These are phyloP conservation scores for Penicillium atrosanguineum DNA, from an alignment of 495 filamentous ascomycete genomes.

Conservation along the genomic window DNA sequence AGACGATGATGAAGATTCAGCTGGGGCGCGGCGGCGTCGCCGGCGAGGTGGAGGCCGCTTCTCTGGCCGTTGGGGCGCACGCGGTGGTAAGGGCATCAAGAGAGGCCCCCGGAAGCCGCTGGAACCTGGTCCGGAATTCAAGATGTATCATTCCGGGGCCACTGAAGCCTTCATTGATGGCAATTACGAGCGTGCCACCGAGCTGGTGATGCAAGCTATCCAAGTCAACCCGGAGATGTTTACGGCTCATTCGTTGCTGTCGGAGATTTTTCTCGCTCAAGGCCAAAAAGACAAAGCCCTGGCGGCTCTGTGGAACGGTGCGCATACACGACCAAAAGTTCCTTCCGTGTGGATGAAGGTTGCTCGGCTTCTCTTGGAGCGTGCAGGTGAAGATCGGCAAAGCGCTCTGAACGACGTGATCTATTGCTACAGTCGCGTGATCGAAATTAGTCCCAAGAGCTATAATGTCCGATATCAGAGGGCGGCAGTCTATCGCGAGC, in stretches of 20 bases:
- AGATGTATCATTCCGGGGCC: slow-evolving; percentile 65
- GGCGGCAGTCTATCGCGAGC: slow-evolving; percentile 56
- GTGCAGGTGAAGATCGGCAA: slow-evolving; percentile 51
- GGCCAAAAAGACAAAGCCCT: slow-evolving; percentile 67
- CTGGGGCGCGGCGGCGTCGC: slow-evolving; percentile 26
- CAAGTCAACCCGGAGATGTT: slow-evolving; percentile 82
- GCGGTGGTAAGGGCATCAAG: slow-evolving; percentile 50
- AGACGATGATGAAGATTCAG: slow-evolving; percentile 31
- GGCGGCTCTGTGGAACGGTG: slow-evolving; percentile 65
- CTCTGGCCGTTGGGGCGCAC: slow-evolving; percentile 42
- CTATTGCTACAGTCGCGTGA: slow-evolving; percentile 68
- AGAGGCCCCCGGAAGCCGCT: slow-evolving; percentile 68
- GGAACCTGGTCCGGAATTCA: slow-evolving; percentile 73
- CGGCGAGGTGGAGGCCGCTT: slow-evolving; percentile 40
- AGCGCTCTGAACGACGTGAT: slow-evolving; percentile 54
- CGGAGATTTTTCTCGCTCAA: slow-evolving; percentile 66
- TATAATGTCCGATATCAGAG: slow-evolving; percentile 59
- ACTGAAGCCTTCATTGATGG: slow-evolving; percentile 66
- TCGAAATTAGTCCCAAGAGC: slow-evolving; percentile 59
- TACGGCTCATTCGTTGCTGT: slow-evolving; percentile 70
- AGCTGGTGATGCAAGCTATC: slow-evolving; percentile 65
- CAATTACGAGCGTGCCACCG: slow-evolving; percentile 61
- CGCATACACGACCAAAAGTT: slow-evolving; percentile 68
- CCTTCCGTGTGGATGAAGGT: slow-evolving; percentile 64
- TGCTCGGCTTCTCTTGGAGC: slow-evolving; percentile 63